Evolutionary conservation across 116 monocot species (phyloP).

Genomic region (Phalaenopsis hybrid): DNA sequence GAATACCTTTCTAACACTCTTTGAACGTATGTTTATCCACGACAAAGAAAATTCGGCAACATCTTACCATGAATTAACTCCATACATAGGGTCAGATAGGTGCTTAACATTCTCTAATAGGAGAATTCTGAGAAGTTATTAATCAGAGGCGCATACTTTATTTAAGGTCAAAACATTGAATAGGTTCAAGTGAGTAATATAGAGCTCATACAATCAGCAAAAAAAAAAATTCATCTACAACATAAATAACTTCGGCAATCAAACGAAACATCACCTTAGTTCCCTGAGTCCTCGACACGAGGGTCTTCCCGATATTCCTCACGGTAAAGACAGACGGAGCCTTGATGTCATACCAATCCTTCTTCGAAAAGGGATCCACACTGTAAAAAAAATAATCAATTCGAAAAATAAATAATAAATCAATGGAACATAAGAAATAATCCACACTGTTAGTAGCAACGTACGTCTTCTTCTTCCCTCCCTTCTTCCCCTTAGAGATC

Average conservation of each 20-base stretch:
- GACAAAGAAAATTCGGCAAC: background rate
- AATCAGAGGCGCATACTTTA: too few relatives aligned
- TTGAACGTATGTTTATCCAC: background rate
- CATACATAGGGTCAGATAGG: background rate
- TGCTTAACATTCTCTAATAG: background rate
- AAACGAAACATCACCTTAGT: slow-evolving; percentile 21
- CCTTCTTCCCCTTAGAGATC: slow-evolving; percentile 89
- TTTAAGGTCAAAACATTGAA: too few relatives aligned
- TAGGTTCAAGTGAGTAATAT: too few relatives aligned
- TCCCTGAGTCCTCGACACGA: slow-evolving; percentile 91
- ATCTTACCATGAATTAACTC: background rate
- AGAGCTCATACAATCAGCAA: background rate
- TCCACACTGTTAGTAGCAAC: background rate
- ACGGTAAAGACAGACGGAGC: slow-evolving; percentile 69
- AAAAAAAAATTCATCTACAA: background rate
- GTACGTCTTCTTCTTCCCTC: slow-evolving; percentile 81
- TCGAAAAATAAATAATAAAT: background rate
- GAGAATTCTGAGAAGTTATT: too few relatives aligned
- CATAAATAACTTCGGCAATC: background rate
- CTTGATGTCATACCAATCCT: slow-evolving; percentile 98
- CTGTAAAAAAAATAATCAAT: background rate
- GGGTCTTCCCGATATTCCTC: slow-evolving; percentile 78
- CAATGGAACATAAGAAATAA: background rate
- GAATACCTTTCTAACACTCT: background rate
- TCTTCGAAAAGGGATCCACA: slow-evolving; percentile 85